Evolutionary conservation across 192 early-diverging fungal genomes (phyloP), one percentile per base, ranked within the genome.

Genomic region (Podila minutissima): DNA sequence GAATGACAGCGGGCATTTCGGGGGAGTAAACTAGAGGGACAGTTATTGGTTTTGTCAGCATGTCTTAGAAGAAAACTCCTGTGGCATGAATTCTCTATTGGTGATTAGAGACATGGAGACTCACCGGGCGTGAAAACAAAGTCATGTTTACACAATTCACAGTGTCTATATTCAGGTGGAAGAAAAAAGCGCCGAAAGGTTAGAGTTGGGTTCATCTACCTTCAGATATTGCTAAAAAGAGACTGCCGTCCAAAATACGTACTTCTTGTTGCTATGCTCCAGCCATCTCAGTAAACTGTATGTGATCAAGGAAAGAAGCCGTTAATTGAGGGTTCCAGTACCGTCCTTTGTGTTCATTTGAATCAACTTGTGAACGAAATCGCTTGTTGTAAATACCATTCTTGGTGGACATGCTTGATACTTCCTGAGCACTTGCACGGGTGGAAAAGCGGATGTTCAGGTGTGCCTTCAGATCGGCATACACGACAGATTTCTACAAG

Each of bases 371-470:
- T 17, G 41, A 17, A 46, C 2, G 11, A 17, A 24, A 55, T 55
- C 9, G n/a, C 24, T 8, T 55, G n/a, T 26, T 55, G 53, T 55
- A 24, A 2, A 55, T 87, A 92, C 93, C 93, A 97, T 61, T 92
- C 88, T 81, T 98, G 96, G 82, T 98, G 97, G 19, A 98, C 94
- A 85, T 91, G 95, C 76, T 90, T 88, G 84, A 98, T 98, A 76
- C 93, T 95, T 24, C 97, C 97, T 12, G 96, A 93, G 87, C 97
- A 98, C 84, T 95, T 95, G 84, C 97, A 98, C 5, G 97, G 97
- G 81, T 95, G 88, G 78, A 93, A 97, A 48, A 98, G 86, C 28
- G 94, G 96, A 65, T 97, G 92, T 9, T 94, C 91, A 2, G 84
- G 84, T 11, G 94, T 95, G 37, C 83, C 90, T 66, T 92, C 93